Evolutionary conservation across 2,329 filamentous ascomycete genomes (phyloP), one percentile per base, ranked within the genome.

Genomic region (Phialophora chinensis): DNA sequence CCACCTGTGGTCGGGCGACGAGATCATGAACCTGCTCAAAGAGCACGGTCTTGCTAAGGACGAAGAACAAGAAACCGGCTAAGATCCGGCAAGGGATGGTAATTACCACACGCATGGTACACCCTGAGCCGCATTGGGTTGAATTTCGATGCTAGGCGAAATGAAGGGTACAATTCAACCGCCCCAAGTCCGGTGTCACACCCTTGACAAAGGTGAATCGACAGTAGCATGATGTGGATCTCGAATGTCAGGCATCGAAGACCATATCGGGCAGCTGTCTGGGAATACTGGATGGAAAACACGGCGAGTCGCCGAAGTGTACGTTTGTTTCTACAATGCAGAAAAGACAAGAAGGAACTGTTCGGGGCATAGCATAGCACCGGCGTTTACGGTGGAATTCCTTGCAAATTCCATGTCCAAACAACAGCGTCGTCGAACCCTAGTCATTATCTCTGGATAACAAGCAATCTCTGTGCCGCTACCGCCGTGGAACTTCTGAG

Each of bases 11-110:
- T 91, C 88, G 74, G 94, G 93, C 53, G 94, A 99, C 72, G 95
- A 98, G 84, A 99, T 99, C 75, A 94, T 92, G 77, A 88, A 90
- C 59, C 84, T 99, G 79, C 84, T 99, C 75, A 96, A 93, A 86
- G 92, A 98, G 84, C 93, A 99, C 75, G 94, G 94, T 74, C 82
- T 99, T 78, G 94, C 92, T 68, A 98, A 97, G 86, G 87, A 89
- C 72, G 91, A 94, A 77, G 88, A 88, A 71, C 79, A 87, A 14
- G 88, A 92, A 76, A 88, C 78, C 70, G 81, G 80, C 67, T 81
- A 67, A 44, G 27, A 47, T 6, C 4, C 10, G 23, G 11, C 6
- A 1, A 14, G 2, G 4, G 31, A 1, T 17, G 29, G 7, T 2
- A 20, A 8, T 44, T 2, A n/a, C 38, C 38, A 44, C 17, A 20